A percentile compares a stretch with the other conserved stretches of the same genome.
Evolutionary conservation across 78 protist species (phyloP).

Genomic region (Speleostelium caveatum): DNA sequence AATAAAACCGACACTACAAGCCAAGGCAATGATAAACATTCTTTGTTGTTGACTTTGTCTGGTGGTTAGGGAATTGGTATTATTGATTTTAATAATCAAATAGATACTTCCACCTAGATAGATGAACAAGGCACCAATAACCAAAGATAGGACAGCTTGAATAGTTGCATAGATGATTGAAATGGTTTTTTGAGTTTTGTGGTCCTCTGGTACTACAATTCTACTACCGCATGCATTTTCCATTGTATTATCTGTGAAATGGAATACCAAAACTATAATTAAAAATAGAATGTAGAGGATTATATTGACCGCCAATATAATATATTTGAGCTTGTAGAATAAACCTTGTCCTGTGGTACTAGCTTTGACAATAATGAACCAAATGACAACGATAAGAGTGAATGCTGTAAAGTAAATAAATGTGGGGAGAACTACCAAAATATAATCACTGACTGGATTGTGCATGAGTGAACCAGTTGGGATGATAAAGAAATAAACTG

Average conservation of each 20-base stretch:
- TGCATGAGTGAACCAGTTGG: slow-evolving; percentile 24
- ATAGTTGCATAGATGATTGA: slow-evolving; percentile 46
- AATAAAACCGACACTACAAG: slow-evolving; percentile 40
- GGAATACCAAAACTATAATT: slow-evolving; percentile 12
- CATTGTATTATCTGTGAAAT: neutral
- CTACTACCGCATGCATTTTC: slow-evolving; percentile 39
- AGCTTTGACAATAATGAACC: slow-evolving; percentile 2
- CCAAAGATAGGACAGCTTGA: slow-evolving; percentile 34
- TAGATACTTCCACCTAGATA: slow-evolving; percentile 30
- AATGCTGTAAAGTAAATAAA: slow-evolving; percentile 32
- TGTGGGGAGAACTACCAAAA: slow-evolving; percentile 17
- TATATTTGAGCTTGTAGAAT: neutral
- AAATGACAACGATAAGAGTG: slow-evolving; percentile 1
- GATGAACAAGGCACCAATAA: slow-evolving; percentile 38
- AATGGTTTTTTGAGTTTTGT: slow-evolving; percentile 31
- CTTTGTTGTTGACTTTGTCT: neutral
- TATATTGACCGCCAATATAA: slow-evolving; percentile 1
- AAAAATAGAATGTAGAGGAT: slow-evolving; percentile 16
- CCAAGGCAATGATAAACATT: slow-evolving; percentile 7
- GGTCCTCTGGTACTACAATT: neutral
- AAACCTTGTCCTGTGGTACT: neutral
- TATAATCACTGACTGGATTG: slow-evolving; percentile 17
- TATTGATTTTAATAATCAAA: neutral
- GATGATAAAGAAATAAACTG: slow-evolving; percentile 43
- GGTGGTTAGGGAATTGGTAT: neutral